These are phyloP conservation scores for Kwoniella sp. DNA, from an alignment of 768 basidiomycete genomes.

Conservation along the genomic window DNA sequence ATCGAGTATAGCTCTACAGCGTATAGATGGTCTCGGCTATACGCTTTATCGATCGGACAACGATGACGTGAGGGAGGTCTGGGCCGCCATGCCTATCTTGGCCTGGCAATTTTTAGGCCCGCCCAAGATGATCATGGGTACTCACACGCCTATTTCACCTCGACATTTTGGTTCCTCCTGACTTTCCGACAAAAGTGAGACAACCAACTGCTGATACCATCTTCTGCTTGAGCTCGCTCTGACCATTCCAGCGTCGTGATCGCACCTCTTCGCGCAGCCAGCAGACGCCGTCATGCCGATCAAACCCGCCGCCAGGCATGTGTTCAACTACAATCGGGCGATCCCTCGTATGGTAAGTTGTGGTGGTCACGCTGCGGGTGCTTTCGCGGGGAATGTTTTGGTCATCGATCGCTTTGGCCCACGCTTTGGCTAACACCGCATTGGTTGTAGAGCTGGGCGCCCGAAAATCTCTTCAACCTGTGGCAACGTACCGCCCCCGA, in stretches of 20 bases:
- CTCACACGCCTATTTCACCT: background rate
- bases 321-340: slow-evolving; percentile 45
- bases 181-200: background rate
- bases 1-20: background rate
- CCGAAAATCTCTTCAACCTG: slow-evolving; percentile 83
- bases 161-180: background rate
- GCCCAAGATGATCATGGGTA: background rate
- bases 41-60: background rate
- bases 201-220: background rate
- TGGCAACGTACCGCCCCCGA: slow-evolving; percentile 65
- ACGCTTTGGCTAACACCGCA: too few species aligned
- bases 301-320: slow-evolving; percentile 35
- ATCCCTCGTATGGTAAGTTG: slow-evolving; percentile 48
- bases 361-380: too few species aligned
- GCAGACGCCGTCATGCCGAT: slow-evolving; percentile 32
- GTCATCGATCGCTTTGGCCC: too few species aligned
- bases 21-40: background rate
- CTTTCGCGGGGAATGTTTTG: too few species aligned
- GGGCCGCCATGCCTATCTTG: too few species aligned
- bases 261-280: too few species aligned
- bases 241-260: background rate
- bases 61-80: background rate
- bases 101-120: background rate
- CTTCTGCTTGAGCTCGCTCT: background rate
- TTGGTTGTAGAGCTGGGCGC: slow-evolving; percentile 70